Percentiles rank a stretch among this genome's conserved stretches.
Evolutionary conservation across 129 eudicot genomes (phyloP).

Genomic region (Solidago caesia): DNA sequence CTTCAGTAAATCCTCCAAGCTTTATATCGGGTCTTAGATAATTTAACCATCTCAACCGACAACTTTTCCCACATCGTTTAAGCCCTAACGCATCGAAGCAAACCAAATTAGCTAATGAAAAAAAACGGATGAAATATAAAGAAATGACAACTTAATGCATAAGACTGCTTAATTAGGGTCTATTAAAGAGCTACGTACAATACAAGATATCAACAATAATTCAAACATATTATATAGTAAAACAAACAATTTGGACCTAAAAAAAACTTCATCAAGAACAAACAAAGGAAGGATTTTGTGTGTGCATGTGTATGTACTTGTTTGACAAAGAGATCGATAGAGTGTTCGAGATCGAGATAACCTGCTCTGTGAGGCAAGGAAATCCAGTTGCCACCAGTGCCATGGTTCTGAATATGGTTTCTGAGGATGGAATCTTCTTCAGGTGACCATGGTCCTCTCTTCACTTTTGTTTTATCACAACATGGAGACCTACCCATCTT

Average conservation of each 20-base stretch:
- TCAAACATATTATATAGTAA: background rate
- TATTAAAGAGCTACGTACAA: no score
- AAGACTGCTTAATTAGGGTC: no score
- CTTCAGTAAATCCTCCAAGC: constrained; percentile 70
- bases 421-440: constrained; percentile 72
- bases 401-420: constrained; percentile 52
- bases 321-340: background rate
- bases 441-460: constrained; percentile 90
- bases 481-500: constrained; percentile 86
- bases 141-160: background rate
- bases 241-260: constrained; percentile 1
- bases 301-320: background rate
- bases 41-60: constrained; percentile 72
- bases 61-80: constrained; percentile 79
- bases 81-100: constrained; percentile 37
- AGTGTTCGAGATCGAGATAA: background rate
- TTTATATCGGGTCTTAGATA: constrained; percentile 74
- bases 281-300: background rate
- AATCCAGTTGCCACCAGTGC: constrained; percentile 84
- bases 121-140: background rate
- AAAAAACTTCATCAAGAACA: constrained; percentile 11
- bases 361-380: constrained; percentile 82
- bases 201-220: no score
- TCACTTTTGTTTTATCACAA: constrained; percentile 79
- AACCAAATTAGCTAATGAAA: no score